phyloP scores from a whole-genome alignment of 495 filamentous ascomycete genomes.

The Hypoxylon intermedium region DNA sequence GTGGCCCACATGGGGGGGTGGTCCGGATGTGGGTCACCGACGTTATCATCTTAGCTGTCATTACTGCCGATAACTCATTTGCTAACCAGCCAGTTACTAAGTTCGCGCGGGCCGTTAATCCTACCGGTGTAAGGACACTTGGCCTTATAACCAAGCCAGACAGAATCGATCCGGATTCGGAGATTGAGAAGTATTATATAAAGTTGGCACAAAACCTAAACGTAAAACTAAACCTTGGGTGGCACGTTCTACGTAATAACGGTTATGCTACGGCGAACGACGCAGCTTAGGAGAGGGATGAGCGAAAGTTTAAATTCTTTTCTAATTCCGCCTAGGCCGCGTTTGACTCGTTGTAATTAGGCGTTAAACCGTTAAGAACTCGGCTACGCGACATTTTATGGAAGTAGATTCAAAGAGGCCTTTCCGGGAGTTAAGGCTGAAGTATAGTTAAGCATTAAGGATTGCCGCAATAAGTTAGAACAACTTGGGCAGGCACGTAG shows the following conservation, averaged over 20 bases:
- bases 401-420: constrained; percentile 31
- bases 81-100: constrained; percentile 57
- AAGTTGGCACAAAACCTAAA: constrained; percentile 55
- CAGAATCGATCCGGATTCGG: constrained; percentile 47
- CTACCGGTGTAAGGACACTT: constrained; percentile 50
- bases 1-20: no score
- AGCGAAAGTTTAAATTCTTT: constrained; percentile 47
- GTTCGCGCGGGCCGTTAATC: constrained; percentile 51
- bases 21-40: constrained; percentile 56
- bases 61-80: constrained; percentile 59
- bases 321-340: constrained; percentile 20
- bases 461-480: constrained; percentile 22
- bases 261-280: constrained; percentile 45
- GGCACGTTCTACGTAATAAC: constrained; percentile 60
- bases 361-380: constrained; percentile 25
- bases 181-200: constrained; percentile 49
- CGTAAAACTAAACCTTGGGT: constrained; percentile 54
- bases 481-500: constrained; percentile 35
- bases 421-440: constrained; percentile 36
- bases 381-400: constrained; percentile 33
- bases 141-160: constrained; percentile 64
- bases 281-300: constrained; percentile 44
- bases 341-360: constrained; percentile 22
- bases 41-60: constrained; percentile 59
- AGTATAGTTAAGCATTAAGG: constrained; percentile 30